Evolutionary conservation across 2,329 filamentous ascomycete genomes (phyloP), one percentile per base, ranked within the genome.

Genomic region (Xylariaceae sp.): DNA sequence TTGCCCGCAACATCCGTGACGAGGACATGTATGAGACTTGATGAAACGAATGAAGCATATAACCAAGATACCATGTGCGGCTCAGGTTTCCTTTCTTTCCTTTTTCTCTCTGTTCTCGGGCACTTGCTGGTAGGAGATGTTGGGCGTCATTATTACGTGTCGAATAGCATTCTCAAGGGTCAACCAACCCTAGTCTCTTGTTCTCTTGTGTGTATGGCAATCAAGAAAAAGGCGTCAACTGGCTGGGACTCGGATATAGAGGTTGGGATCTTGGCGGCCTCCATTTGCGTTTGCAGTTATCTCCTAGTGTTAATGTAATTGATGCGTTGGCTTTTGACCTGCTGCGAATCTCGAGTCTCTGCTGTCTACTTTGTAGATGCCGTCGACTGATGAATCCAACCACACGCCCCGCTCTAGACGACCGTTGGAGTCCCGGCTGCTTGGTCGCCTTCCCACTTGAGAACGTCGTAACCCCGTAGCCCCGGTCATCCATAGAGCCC

Each of bases 1-100:
- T 20, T 19, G 44, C 40, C 16, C 45, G 16, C 21, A 29, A 3
- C 23, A 56, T 67, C 37, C 48, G 23, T n/a, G 65, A 67, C 21
- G 62, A 64, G 48, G 63, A 66, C 23, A 20, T 58, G 9, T 18
- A 29, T 20, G n/a, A 26, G 23, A 26, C 23, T 9, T 26, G 9
- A 26, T 56, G 40, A 18, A 5, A 26, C 42, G 19, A 18, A 50
- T n/a, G 20, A 44, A 20, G 21, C 20, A 18, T 20, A 10, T 6
- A 20, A 40, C n/a, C 21, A 50, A 7, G 29, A 44, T 19, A 23
- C 43, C 20, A 19, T 32, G 29, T n/a, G 9, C 14, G 20, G 43
- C 12, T n/a, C n/a, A n/a, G n/a, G n/a, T n/a, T 7, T 14, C 12
- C 3, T 12, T 12, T 14, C 3, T 37, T 37, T 14, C 32, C 14